Evolutionary conservation across 805 yeast genomes (phyloP).

Genomic region (Candida morakotiae): DNA sequence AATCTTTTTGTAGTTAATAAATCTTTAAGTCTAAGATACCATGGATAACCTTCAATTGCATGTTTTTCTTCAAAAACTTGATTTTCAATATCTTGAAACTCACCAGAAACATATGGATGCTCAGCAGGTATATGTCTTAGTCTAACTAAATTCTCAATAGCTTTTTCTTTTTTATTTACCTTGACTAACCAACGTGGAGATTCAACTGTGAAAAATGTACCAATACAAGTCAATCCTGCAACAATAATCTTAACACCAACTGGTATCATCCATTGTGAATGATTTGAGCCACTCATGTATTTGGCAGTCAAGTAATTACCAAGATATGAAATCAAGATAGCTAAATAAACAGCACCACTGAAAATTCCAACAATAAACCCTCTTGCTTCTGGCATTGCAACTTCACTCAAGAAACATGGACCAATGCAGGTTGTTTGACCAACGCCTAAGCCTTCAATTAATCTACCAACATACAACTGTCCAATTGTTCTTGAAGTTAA

Average conservation of each 20-base stretch:
- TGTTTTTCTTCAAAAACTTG: slow-evolving; percentile 20
- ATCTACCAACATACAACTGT: slow-evolving; percentile 52
- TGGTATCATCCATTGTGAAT: slow-evolving; percentile 46
- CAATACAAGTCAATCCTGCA: slow-evolving; percentile 38
- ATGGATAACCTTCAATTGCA: neutral
- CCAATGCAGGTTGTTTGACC: slow-evolving; percentile 60
- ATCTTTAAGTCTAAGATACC: slow-evolving; percentile 18
- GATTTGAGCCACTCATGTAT: slow-evolving; percentile 30
- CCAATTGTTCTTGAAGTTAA: slow-evolving; percentile 43
- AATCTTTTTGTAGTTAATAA: slow-evolving; percentile 28
- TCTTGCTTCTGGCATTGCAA: slow-evolving; percentile 48
- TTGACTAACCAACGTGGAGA: slow-evolving; percentile 48
- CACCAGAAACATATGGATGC: slow-evolving; percentile 46
- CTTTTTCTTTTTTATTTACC: slow-evolving; percentile 32
- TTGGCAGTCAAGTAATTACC: slow-evolving; percentile 45
- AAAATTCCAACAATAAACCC: slow-evolving; percentile 50
- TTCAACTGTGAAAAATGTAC: slow-evolving; percentile 41
- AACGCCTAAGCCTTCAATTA: slow-evolving; percentile 52
- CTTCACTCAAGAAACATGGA: slow-evolving; percentile 51
- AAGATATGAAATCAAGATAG: slow-evolving; percentile 44
- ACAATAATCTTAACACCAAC: slow-evolving; percentile 42
- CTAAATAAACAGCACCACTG: slow-evolving; percentile 53
- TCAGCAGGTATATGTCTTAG: slow-evolving; percentile 39
- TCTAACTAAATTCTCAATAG: slow-evolving; percentile 33
- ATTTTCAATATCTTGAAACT: slow-evolving; percentile 45